Conservation (phyloP, 75 land plant genomes). For the Adiantum capillusveneris region DNA sequence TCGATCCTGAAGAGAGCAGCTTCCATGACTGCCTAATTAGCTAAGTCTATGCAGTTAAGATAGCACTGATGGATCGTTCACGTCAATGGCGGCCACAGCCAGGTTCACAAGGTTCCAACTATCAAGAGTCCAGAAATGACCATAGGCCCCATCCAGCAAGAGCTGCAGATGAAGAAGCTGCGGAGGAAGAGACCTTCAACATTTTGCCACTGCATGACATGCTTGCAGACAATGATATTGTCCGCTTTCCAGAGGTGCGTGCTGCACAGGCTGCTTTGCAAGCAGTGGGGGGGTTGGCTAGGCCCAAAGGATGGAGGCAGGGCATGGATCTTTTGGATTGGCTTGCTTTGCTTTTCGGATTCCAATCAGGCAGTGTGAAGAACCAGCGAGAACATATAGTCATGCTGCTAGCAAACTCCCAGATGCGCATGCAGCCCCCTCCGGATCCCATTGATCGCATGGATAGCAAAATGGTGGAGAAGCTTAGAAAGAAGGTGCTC, state of each 20-base stretch:
- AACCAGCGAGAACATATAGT: slow-evolving; percentile 94
- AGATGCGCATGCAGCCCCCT: slow-evolving; percentile 78
- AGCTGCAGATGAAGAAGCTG: not conserved
- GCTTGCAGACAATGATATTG: slow-evolving; percentile 68
- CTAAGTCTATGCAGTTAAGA: no score
- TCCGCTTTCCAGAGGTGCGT: slow-evolving; percentile 81
- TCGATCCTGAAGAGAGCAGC: no score
- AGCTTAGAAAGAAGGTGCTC: slow-evolving; percentile 52
- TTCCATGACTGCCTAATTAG: no score
- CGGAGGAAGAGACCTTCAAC: slow-evolving; percentile 46
- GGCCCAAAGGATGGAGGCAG: not conserved
- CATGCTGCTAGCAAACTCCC: slow-evolving; percentile 78
- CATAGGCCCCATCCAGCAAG: no score
- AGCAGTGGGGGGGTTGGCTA: slow-evolving; percentile 52
- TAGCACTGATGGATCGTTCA: no score
- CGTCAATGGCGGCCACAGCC: no score
- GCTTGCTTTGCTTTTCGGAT: slow-evolving; percentile 77
- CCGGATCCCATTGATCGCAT: slow-evolving; percentile 58
- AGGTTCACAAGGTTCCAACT: no score
- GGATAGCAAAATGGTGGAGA: slow-evolving; percentile 44
- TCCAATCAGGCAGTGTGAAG: slow-evolving; percentile 67
- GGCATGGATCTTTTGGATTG: slow-evolving; percentile 75
- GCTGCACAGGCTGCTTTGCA: slow-evolving; percentile 67
- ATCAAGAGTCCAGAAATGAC: no score
- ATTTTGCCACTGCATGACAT: slow-evolving; percentile 81